Base-by-base conservation (phyloP, 164 flowering plant genomes). In the Macadamia integrifolia region DNA sequence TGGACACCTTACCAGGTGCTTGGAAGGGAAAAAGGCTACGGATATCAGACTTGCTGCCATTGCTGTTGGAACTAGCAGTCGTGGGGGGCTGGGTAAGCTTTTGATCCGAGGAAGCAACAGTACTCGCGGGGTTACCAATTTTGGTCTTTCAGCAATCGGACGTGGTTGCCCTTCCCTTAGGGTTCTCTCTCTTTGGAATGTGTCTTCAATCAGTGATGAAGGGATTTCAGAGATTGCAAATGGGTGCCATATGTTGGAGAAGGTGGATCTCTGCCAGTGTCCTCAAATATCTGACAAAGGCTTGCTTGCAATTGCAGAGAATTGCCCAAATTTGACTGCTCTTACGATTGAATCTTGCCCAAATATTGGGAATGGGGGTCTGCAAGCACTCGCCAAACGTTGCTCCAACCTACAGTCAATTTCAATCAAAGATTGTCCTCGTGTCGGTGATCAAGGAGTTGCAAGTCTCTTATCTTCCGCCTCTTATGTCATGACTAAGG, bases 1-100 rank as follows among this genome's bases (percentile, higher is more conserved):
- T 73, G 95, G 91, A 28, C 75, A 68, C 62, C 91, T 89, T 61
- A 75, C 90, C 14, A 80, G 97, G 74, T 73, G 81, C 69, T 80
- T 91, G 78, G 89, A 85, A 66, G 97, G 95, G 60, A 86, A 91
- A 81, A 91, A 89, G 70, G 93, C 94, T 9, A 89, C 97, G 3
- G 95, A 91, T 78, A 62, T 83, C 29, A 86, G 94, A 70, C 91
- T 91, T 71, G 90, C 92, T 60, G 86, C 97, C 50, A 84, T 88
- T 64, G 80, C 97, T 63, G 90, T 91, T 69, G 95, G 95, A 61
- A 85, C 87, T 61, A 76, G 78, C 61, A 67, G 71, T 44, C 90
- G 83, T 43, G 97, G 97, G 58, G 97, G 97, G 32, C 62, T 91
- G 71, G 91, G 91, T 31, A 89, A 91, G 83, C 91, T 91, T 62